phyloP scores from a whole-genome alignment of 768 basidiomycete species.

The Mrakia frigida region DNA sequence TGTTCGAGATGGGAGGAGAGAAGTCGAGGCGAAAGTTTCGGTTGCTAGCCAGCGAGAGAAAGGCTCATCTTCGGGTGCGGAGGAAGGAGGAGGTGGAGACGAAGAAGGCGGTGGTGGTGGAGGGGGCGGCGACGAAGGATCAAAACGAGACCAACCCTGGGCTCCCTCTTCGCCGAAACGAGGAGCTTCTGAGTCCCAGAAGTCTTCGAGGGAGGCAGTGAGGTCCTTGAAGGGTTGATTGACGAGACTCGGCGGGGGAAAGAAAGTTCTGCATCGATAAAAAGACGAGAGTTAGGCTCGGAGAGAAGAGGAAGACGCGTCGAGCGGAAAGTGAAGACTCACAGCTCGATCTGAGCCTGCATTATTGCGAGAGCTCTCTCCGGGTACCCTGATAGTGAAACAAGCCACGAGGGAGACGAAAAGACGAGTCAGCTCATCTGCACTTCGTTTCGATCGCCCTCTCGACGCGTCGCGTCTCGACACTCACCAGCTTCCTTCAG shows the following conservation, averaged over 20 bases:
- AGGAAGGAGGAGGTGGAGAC: background rate
- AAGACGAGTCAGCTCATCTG: background rate
- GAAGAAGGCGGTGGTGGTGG: background rate
- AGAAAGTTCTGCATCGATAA: slow-evolving; percentile 39
- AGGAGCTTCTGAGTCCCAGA: slow-evolving; percentile 46
- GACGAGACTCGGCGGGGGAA: background rate
- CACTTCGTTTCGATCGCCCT: no score
- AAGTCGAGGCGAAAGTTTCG: slow-evolving; percentile 2
- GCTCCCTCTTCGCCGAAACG: slow-evolving; percentile 45
- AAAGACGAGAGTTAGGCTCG: slow-evolving; percentile 20
- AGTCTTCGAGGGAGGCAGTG: slow-evolving; percentile 41
- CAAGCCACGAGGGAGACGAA: background rate
- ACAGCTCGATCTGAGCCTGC: slow-evolving; percentile 47
- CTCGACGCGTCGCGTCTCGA: background rate
- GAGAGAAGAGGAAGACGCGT: background rate
- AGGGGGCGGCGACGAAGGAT: slow-evolving; percentile 18
- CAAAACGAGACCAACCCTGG: slow-evolving; percentile 40
- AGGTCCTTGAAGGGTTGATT: slow-evolving; percentile 34
- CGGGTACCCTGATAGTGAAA: slow-evolving; percentile 39
- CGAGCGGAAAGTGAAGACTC: slow-evolving; percentile 20
- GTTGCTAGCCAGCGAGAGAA: slow-evolving; percentile 7
- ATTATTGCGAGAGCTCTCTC: slow-evolving; percentile 45
- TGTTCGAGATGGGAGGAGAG: slow-evolving; percentile 5
- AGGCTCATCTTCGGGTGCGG: background rate
- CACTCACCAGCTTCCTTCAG: slow-evolving; percentile 45